Percentiles rank a stretch among this genome's conserved stretches.
Evolutionary conservation across 2,329 filamentous ascomycete species (phyloP).

Genomic region (Conoideocrella luteorostrata): DNA sequence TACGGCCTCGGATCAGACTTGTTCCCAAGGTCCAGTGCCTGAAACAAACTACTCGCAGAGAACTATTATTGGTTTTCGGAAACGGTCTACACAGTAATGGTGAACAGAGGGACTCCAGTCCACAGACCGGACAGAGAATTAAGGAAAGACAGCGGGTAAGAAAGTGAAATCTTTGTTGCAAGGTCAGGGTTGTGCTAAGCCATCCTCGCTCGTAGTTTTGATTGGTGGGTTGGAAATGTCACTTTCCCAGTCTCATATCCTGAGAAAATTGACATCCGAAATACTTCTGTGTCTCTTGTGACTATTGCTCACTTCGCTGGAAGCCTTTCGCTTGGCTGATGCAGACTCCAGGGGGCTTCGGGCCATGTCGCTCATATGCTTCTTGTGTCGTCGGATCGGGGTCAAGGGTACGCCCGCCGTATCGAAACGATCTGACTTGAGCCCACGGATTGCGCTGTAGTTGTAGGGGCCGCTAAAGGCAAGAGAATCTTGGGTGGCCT

Average conservation of each 20-base stretch:
- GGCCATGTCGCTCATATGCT: conserved; percentile 34
- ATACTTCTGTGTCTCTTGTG: conserved; percentile 56
- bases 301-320: conserved; percentile 31
- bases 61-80: too few relatives aligned
- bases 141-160: too few relatives aligned
- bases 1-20: too few relatives aligned
- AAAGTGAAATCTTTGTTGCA: conserved; percentile 8
- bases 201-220: conserved; percentile 40
- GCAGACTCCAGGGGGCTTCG: conserved; percentile 44
- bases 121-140: neutral
- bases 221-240: neutral
- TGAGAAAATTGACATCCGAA: conserved; percentile 46
- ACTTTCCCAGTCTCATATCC: conserved; percentile 29
- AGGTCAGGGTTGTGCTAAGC: conserved; percentile 41
- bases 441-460: conserved; percentile 53
- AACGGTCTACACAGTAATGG: too few relatives aligned
- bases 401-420: conserved; percentile 64
- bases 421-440: conserved; percentile 59
- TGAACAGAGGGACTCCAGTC: neutral
- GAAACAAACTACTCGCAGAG: too few relatives aligned
- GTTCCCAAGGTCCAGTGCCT: too few relatives aligned
- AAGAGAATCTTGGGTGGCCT: conserved; percentile 56
- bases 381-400: conserved; percentile 55
- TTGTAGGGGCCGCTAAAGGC: conserved; percentile 55
- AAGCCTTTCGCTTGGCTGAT: conserved; percentile 51